Base-by-base conservation (phyloP, 2,329 filamentous ascomycete genomes). In the Camillea tinctor region DNA sequence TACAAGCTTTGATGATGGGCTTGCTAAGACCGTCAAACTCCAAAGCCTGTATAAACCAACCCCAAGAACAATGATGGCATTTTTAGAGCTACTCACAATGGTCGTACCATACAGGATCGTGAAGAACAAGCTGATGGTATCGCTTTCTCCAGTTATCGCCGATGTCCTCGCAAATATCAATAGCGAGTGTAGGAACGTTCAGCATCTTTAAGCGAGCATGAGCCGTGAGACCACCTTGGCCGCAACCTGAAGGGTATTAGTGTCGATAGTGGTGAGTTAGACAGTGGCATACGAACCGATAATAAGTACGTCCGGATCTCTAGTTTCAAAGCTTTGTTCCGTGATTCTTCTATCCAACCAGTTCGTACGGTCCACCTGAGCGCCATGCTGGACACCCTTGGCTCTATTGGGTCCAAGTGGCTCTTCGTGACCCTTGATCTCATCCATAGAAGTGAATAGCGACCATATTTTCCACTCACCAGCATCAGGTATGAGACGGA, bases 61-160 rank as follows among this genome's bases (percentile, higher is more conserved):
- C 5, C 13, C 2, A 44, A n/a, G 1, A 17, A n/a, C n/a, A 44
- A n/a, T 7, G 6, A 44, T 13, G 13, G 13, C 36, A n/a, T n/a
- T 44, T 7, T n/a, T 2, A 15, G 36, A 15, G 36, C 36, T n/a
- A 44, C 36, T 44, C 6, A 44, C 26, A 21, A 67, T 84, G 80
- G 54, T 82, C 80, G 61, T 77, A 81, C 77, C 80, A 86, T 17
- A 88, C 81, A 0, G 87, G 86, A 64, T 89, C 87, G 68, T 90
- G 87, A 0, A 88, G 80, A 0, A 89, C 77, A 5, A 81, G 78
- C 54, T 80, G 77, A 59, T 77, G 80, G 63, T 88, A 88, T 20
- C 86, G 75, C 20, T 78, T 79, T 40, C 84, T 77, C 86, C 86
- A 88, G 66, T 82, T 85, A 70, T 88, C 84, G 6, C 86, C 84